phyloP scores from a whole-genome alignment of 2,329 filamentous ascomycete genomes.

The Colletotrichum coccodes region DNA sequence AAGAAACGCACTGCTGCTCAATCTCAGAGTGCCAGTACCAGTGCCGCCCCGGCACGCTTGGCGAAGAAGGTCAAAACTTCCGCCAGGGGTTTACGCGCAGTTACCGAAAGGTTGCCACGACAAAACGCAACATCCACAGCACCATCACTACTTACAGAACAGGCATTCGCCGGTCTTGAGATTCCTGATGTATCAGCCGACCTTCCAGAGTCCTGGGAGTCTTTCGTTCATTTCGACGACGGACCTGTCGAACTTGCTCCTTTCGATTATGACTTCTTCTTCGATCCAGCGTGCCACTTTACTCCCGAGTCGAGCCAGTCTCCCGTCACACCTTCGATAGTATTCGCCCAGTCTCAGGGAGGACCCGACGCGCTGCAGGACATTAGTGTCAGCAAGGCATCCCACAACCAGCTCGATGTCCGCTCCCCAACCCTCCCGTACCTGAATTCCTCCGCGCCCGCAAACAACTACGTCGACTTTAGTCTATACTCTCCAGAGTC shows the following conservation, averaged over 20 bases:
- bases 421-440: slow-evolving; percentile 49
- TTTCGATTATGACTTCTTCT: slow-evolving; percentile 58
- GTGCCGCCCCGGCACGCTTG: slow-evolving; percentile 42
- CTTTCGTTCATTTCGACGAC: slow-evolving; percentile 57
- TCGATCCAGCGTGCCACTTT: slow-evolving; percentile 53
- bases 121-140: not conserved
- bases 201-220: slow-evolving; percentile 50
- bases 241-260: slow-evolving; percentile 44
- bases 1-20: slow-evolving; percentile 56
- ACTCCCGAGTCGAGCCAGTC: slow-evolving; percentile 48
- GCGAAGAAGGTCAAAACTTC: slow-evolving; percentile 54
- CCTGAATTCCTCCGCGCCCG: slow-evolving; percentile 47
- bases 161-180: slow-evolving; percentile 33
- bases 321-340: slow-evolving; percentile 44
- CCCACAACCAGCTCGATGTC: not conserved
- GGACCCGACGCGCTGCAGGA: not conserved
- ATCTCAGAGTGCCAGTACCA: slow-evolving; percentile 35
- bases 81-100: slow-evolving; percentile 33
- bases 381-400: slow-evolving; percentile 4
- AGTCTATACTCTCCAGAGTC: slow-evolving; percentile 64
- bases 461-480: slow-evolving; percentile 63
- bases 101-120: not conserved
- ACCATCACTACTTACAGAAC: slow-evolving; percentile 34
- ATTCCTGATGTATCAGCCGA: slow-evolving; percentile 25
- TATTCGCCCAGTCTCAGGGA: slow-evolving; percentile 33